A percentile compares a stretch with the other conserved stretches of the same genome.
Evolutionary conservation across 2,329 filamentous ascomycete species (phyloP).

Genomic region (Aspergillus awamori): DNA sequence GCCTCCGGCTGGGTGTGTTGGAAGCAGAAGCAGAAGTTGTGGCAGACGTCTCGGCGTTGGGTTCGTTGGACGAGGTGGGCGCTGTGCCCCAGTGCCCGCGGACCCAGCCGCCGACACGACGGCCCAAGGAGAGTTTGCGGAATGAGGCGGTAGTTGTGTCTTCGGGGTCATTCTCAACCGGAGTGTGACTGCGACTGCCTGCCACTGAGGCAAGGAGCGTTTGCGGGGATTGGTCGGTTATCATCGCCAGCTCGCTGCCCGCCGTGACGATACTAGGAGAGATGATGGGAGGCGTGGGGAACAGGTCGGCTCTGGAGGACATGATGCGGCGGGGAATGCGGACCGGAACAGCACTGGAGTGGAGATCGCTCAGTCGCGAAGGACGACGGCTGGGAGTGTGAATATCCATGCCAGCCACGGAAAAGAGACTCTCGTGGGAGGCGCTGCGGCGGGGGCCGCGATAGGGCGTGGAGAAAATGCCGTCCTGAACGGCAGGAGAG

Average conservation of each 20-base stretch:
- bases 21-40: conserved; percentile 22
- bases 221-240: conserved; percentile 32
- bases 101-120: conserved; percentile 67
- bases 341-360: conserved; percentile 44
- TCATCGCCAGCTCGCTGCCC: conserved; percentile 30
- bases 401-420: conserved; percentile 84
- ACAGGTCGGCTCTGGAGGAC: conserved; percentile 45
- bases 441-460: conserved; percentile 63
- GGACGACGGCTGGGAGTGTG: conserved; percentile 77
- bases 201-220: conserved; percentile 43
- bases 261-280: conserved; percentile 42
- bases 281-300: conserved; percentile 43
- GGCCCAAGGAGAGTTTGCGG: conserved; percentile 46
- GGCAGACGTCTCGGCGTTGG: conserved; percentile 15
- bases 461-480: conserved; percentile 33
- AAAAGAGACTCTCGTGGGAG: conserved; percentile 89
- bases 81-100: conserved; percentile 64
- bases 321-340: conserved; percentile 52
- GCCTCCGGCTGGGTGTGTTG: conserved; percentile 54
- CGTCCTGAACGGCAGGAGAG: conserved; percentile 19
- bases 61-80: conserved; percentile 36
- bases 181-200: conserved; percentile 23
- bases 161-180: conserved; percentile 29
- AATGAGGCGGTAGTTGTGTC: conserved; percentile 22
- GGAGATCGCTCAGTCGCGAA: conserved; percentile 68